Evolutionary conservation across 345 rosid genomes (phyloP), one percentile per base, ranked within the genome.

Genomic region (Sapria himalayana): DNA sequence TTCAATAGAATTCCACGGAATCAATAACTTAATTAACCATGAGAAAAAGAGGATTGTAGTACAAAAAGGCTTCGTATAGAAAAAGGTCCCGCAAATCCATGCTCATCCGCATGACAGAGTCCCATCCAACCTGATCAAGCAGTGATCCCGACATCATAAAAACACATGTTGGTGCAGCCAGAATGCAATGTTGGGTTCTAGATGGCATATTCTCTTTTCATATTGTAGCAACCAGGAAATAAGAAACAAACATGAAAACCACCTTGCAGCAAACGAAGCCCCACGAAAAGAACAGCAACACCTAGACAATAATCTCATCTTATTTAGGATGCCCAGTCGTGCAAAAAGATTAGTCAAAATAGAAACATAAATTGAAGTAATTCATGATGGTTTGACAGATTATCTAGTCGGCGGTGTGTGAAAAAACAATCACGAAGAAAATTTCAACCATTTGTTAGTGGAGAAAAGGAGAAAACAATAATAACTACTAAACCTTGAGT

Each of bases 11-110:
- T 41, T 22, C 45, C 22, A 44, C 24, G 0, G 4, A 34, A 19
- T 24, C 17, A 55, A 16, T 19, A 37, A 4, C 7, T 41, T 23
- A 49, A 58, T 86, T 69, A 48, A 84, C 99, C 86, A 77, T 73
- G 41, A 89, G 93, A 64, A 89, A 93, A 57, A 84, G 93, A 61
- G 95, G 99, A 35, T 89, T 84, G 49, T 79, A 89, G 62, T 89
- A 89, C 64, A 89, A 60, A 72, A 84, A 89, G 9, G 92, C 81
- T 60, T 89, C 99, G 2, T 89, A 89, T 8, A 89, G 62, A 46
- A 89, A 89, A 21, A 79, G 81, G 52, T 84, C 93, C 49, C 84
- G 62, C 61, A 81, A 45, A 48, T 84, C 91, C 12, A 37, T 55
- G 52, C 84, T 75, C 99, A 89, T 89, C 53, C 75, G 67, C 95